These are phyloP conservation scores for Yarrowia sp. DNA, from an alignment of 805 yeast species.

Conservation along the genomic window DNA sequence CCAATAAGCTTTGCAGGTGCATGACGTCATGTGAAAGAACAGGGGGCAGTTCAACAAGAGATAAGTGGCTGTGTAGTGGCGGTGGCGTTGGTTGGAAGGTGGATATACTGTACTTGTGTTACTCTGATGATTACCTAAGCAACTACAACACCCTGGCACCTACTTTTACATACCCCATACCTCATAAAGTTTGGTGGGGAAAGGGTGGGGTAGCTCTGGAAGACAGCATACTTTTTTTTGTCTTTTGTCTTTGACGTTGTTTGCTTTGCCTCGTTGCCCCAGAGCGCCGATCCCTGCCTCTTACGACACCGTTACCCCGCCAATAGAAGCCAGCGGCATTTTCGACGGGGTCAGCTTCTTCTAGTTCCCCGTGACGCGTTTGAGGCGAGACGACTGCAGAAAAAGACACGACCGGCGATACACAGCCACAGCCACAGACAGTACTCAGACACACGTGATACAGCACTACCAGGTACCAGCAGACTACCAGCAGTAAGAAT, in stretches of 20 bases:
- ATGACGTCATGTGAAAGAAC: background rate
- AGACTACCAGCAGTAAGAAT: too few species aligned
- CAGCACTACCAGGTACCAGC: too few species aligned
- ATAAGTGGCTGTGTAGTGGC: too few species aligned
- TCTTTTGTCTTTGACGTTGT: background rate
- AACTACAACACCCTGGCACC: too few species aligned
- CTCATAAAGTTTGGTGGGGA: background rate
- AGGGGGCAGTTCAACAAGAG: too few species aligned
- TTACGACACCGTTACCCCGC: background rate
- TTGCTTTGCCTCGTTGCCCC: background rate
- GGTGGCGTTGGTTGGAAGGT: too few species aligned
- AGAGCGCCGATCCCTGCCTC: background rate
- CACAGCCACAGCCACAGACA: too few species aligned
- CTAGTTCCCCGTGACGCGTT: background rate
- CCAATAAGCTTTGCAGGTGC: background rate
- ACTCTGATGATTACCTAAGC: too few species aligned
- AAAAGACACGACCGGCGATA: too few species aligned
- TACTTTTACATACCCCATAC: too few species aligned
- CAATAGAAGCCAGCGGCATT: slow-evolving; percentile 20
- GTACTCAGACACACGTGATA: too few species aligned
- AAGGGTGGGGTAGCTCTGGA: slow-evolving; percentile 21
- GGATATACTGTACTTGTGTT: too few species aligned
- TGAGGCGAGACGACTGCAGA: background rate
- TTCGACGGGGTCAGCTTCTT: background rate
- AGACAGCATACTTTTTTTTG: background rate